phyloP scores from a whole-genome alignment of 139 green algal genomes.

The Closterium sp. region DNA sequence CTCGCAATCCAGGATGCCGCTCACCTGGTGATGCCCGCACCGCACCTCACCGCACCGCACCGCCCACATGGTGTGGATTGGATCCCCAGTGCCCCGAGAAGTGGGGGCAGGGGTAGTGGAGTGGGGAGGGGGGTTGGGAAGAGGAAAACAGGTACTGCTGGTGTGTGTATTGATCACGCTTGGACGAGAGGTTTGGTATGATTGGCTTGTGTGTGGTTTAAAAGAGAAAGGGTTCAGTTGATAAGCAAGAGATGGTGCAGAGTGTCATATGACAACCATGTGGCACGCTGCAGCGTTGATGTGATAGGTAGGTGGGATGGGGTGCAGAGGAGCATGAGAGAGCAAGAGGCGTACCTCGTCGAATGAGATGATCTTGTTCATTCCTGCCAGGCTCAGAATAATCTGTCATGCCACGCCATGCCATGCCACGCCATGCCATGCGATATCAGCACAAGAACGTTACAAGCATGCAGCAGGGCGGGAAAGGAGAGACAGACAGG shows the following conservation, averaged over 20 bases:
- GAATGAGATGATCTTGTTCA: conserved; percentile 51
- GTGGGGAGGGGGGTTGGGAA: no score
- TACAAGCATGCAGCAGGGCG: neutral
- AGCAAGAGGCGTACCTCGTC: conserved; percentile 32
- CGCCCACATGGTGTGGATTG: no score
- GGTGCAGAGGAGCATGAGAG: neutral
- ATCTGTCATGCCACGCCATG: conserved; percentile 26
- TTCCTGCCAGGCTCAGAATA: conserved; percentile 47
- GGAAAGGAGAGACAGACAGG: no score
- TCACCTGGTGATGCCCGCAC: conserved; percentile 19
- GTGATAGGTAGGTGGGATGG: neutral
- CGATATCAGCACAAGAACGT: neutral
- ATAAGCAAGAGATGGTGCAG: neutral
- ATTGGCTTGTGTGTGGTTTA: neutral
- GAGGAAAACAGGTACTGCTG: neutral
- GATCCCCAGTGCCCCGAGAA: no score
- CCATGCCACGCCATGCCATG: no score
- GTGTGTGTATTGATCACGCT: neutral
- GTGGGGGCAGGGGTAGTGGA: neutral
- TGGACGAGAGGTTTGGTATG: no score
- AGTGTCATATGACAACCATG: neutral
- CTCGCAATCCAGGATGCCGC: conserved; percentile 59
- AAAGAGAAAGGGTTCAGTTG: neutral
- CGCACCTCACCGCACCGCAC: no score
- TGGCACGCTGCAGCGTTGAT: neutral